A percentile compares a stretch with the other conserved stretches of the same genome.
Evolutionary conservation across 1,139 yeast species (phyloP).

Genomic region (Blastobotrys illinoisensis): DNA sequence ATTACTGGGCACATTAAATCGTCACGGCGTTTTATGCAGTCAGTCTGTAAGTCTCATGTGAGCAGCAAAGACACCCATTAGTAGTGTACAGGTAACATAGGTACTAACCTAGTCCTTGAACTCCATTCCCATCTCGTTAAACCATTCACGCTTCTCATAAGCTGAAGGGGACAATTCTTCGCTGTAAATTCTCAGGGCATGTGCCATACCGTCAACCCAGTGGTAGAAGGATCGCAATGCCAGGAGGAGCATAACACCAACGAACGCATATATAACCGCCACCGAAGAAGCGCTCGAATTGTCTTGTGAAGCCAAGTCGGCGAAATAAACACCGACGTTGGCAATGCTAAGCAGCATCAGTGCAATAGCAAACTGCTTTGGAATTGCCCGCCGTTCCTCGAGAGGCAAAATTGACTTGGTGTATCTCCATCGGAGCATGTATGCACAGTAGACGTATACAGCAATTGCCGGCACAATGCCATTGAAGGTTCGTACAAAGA

Average conservation of each 20-base stretch:
- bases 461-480: conserved; percentile 7
- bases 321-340: conserved; percentile 4
- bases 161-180: not conserved
- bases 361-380: conserved; percentile 1
- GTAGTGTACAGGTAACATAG: too few relatives aligned
- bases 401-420: conserved; percentile 1
- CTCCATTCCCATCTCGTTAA: not conserved
- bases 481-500: conserved; percentile 7
- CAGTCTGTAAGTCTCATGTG: too few relatives aligned
- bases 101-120: not conserved
- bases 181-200: not conserved
- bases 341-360: conserved; percentile 4
- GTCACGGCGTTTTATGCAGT: not conserved
- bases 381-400: conserved; percentile 4
- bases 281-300: not conserved
- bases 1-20: not conserved
- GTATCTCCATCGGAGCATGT: conserved; percentile 1
- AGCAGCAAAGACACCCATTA: too few relatives aligned
- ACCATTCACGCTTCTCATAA: not conserved
- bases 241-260: conserved; percentile 3
- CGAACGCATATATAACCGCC: not conserved
- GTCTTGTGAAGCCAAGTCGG: conserved; percentile 4
- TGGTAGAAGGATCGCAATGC: conserved; percentile 3
- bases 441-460: conserved; percentile 1
- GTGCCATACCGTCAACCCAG: conserved; percentile 3